Evolutionary conservation across 495 filamentous ascomycete species (phyloP).

Genomic region (Trichoderma reesei): DNA sequence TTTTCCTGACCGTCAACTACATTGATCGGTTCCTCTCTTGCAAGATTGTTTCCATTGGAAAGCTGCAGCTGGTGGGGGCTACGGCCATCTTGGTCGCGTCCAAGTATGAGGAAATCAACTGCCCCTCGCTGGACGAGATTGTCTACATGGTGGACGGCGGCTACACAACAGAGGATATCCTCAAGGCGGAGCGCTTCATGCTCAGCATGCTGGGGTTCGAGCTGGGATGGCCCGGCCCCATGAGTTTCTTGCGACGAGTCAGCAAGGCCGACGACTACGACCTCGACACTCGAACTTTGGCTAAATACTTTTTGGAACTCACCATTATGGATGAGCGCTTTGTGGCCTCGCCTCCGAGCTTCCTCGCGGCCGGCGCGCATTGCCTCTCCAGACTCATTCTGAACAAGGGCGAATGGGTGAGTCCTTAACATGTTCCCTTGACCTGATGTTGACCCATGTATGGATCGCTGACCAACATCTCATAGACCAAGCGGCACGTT

Average conservation of each 20-base stretch:
- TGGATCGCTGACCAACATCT: constrained; percentile 19
- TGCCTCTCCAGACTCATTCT: constrained; percentile 85
- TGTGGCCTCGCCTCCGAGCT: constrained; percentile 83
- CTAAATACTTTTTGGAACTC: constrained; percentile 96
- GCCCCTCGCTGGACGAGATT: constrained; percentile 87
- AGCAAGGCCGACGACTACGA: constrained; percentile 99
- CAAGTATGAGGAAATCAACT: constrained; percentile 98
- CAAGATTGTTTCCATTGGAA: constrained; percentile 89
- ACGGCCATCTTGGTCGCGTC: constrained; percentile 93
- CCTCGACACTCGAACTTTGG: constrained; percentile 85
- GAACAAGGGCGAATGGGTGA: constrained; percentile 85
- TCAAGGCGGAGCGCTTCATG: constrained; percentile 98
- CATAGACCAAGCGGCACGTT: constrained; percentile 67
- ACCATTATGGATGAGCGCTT: constrained; percentile 98
- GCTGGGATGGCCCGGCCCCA: constrained; percentile 92
- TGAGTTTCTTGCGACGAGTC: constrained; percentile 93
- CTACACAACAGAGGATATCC: constrained; percentile 80
- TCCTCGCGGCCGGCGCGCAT: constrained; percentile 82
- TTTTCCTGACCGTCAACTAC: constrained; percentile 90
- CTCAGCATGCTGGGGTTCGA: constrained; percentile 89
- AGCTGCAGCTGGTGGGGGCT: constrained; percentile 91
- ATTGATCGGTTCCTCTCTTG: constrained; percentile 92
- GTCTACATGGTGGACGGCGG: constrained; percentile 96
- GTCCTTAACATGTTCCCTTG: constrained; percentile 20
- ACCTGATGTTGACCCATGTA: constrained; percentile 9